Evolutionary conservation across 495 filamentous ascomycete species (phyloP).

Genomic region (Lophiostoma macrostomum): DNA sequence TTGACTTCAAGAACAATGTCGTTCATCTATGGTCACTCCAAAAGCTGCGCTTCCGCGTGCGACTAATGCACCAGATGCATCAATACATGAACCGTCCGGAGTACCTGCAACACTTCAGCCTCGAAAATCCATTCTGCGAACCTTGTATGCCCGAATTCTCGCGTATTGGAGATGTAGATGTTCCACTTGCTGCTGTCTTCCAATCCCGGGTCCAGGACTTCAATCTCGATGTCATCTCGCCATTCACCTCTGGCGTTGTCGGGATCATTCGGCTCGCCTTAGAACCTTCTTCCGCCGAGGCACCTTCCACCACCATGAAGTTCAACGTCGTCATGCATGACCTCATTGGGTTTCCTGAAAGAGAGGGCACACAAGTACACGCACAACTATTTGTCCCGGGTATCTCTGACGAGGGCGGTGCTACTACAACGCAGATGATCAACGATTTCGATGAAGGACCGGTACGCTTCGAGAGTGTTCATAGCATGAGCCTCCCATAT

Average conservation of each 20-base stretch:
- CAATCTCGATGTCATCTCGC: slow-evolving; percentile 79
- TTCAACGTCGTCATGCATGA: slow-evolving; percentile 99
- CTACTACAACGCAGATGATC: slow-evolving; percentile 92
- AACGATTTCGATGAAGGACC: slow-evolving; percentile 92
- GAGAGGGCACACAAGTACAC: slow-evolving; percentile 93
- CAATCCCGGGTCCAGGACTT: slow-evolving; percentile 95
- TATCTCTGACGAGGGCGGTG: slow-evolving; percentile 86
- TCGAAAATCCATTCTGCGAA: slow-evolving; percentile 85
- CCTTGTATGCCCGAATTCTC: slow-evolving; percentile 87
- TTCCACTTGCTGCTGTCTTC: slow-evolving; percentile 90
- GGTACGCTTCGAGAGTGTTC: slow-evolving; percentile 92
- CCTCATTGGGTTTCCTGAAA: slow-evolving; percentile 91
- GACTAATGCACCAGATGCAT: slow-evolving; percentile 92
- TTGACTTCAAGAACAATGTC: slow-evolving; percentile 84
- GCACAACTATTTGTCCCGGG: slow-evolving; percentile 93
- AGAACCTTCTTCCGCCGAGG: slow-evolving; percentile 90
- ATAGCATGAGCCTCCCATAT: slow-evolving; percentile 96
- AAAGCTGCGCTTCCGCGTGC: slow-evolving; percentile 82
- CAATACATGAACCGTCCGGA: slow-evolving; percentile 94
- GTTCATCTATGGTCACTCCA: slow-evolving; percentile 93
- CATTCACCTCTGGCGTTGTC: slow-evolving; percentile 85
- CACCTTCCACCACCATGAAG: slow-evolving; percentile 87
- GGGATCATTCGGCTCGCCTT: slow-evolving; percentile 87
- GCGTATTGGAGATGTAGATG: slow-evolving; percentile 88
- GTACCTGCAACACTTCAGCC: slow-evolving; percentile 76